phyloP scores from a whole-genome alignment of 495 filamentous ascomycete species.

The Trichocladium antarcticum region DNA sequence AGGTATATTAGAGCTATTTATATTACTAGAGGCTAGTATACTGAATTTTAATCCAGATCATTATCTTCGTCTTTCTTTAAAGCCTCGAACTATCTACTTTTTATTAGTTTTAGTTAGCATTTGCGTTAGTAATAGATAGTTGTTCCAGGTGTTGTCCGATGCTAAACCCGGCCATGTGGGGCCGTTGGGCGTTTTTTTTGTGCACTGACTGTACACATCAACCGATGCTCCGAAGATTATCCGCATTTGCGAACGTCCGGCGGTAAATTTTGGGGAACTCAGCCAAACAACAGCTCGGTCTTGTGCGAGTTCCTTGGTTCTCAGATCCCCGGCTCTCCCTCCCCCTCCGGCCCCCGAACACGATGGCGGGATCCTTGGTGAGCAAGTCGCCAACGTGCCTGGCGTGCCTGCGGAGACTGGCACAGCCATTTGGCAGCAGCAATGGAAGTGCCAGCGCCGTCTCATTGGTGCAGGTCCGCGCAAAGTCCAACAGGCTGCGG shows the following conservation, averaged over 20 bases:
- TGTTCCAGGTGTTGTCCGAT: too few species aligned
- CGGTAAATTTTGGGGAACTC: conserved; percentile 4
- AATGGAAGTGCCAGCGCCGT: conserved; percentile 5
- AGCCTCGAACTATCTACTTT: too few species aligned
- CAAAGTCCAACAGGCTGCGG: conserved; percentile 18
- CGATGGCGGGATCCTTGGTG: conserved; percentile 14
- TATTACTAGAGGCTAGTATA: too few species aligned
- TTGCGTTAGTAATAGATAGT: too few species aligned
- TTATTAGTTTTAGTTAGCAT: too few species aligned
- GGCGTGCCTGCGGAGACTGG: conserved; percentile 21
- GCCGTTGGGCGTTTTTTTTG: too few species aligned
- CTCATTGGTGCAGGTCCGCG: conserved; percentile 19
- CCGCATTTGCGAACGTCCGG: neutral
- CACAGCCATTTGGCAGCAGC: conserved; percentile 11
- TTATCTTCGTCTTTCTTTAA: too few species aligned
- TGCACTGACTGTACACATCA: too few species aligned
- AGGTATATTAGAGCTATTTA: too few species aligned
- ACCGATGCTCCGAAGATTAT: conserved; percentile 9
- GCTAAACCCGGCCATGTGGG: too few species aligned
- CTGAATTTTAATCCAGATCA: too few species aligned
- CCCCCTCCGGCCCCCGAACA: neutral
- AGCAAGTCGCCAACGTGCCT: conserved; percentile 23
- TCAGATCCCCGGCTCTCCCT: neutral
- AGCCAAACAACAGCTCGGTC: neutral
- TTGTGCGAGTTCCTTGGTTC: neutral